Conservation (phyloP, 2,329 filamentous ascomycete genomes). For the Aspergillus fumigatus region DNA sequence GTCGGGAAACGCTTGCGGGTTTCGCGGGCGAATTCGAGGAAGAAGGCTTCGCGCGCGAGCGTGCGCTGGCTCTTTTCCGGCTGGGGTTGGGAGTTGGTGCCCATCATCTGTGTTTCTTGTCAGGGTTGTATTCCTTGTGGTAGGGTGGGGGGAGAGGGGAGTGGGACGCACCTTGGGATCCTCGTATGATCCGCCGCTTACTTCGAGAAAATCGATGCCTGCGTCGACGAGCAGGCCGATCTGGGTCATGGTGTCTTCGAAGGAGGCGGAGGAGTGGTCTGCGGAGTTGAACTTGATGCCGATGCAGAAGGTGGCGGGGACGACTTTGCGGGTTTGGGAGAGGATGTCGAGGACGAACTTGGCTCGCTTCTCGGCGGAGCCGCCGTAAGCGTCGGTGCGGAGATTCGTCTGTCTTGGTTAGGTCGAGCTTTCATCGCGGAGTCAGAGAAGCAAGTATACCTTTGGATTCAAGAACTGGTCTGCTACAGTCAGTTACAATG, state of each 20-base stretch:
- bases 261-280: slow-evolving; percentile 38
- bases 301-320: slow-evolving; percentile 42
- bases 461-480: slow-evolving; percentile 37
- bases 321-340: slow-evolving; percentile 36
- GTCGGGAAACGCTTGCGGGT: slow-evolving; percentile 45
- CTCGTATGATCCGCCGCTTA: slow-evolving; percentile 61
- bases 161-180: slow-evolving; percentile 40
- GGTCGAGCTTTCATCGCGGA: too few species aligned
- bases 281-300: slow-evolving; percentile 50
- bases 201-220: slow-evolving; percentile 62
- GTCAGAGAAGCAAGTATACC: slow-evolving; percentile 16
- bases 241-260: slow-evolving; percentile 55
- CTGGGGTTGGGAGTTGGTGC: slow-evolving; percentile 12
- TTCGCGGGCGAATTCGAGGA: slow-evolving; percentile 59
- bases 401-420: slow-evolving; percentile 36
- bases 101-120: slow-evolving; percentile 30
- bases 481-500: slow-evolving; percentile 7
- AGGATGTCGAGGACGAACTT: slow-evolving; percentile 46
- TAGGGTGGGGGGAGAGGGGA: too few species aligned
- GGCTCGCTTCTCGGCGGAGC: slow-evolving; percentile 42
- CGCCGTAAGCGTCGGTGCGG: slow-evolving; percentile 47
- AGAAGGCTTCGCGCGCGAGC: slow-evolving; percentile 60
- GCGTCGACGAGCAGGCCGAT: slow-evolving; percentile 42
- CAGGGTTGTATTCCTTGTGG: slow-evolving; percentile 6
- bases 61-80: slow-evolving; percentile 40